Evolutionary conservation across 1,284 basidiomycete species (phyloP), one percentile per base, ranked within the genome.

Genomic region (Leucocoprinus gongylophorus): DNA sequence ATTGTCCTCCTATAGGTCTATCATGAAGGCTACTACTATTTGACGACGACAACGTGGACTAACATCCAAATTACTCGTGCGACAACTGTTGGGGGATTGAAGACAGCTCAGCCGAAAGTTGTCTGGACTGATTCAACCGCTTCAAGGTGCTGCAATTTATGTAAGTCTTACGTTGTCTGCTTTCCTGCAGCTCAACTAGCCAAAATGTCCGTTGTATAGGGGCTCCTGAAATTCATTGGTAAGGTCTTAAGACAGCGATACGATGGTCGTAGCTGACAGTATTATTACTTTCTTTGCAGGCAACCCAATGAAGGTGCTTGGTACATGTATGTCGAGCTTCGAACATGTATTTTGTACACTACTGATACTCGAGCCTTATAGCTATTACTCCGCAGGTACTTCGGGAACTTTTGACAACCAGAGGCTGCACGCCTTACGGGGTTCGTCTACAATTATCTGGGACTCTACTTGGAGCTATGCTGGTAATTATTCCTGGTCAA

Each of bases 31-130:
- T 54, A 50, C 15, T 54, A 54, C 33, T 54, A 71, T 45, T 53
- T 71, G 30, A 67, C 64, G n/a, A 62, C 68, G 1, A 71, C 71
- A 2, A 71, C 70, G 2, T 72, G 70, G 70, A 62, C 57, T 8
- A 68, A 71, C 46, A 65, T 72, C 42, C 67, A 70, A 51, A 66
- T 71, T 28, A 64, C 68, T 13, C 64, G 68, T 18, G 68, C 65
- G 12, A 67, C 67, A n/a, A 71, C 68, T 2, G 62, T 72, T 42
- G 59, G 46, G 1, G 70, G 66, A 5, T 55, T 71, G 51, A 71
- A 73, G 58, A 68, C 63, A 13, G 69, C 68, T 2, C 58, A 62
- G 2, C 65, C 67, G 2, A 70, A 67, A 48, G 60, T 66, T 2
- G 57, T 71, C 20, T 73, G 67, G 65, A 61, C 63, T 3, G 68